Conservation (phyloP, 495 filamentous ascomycete genomes). For the Aspergillus nanangensis region DNA sequence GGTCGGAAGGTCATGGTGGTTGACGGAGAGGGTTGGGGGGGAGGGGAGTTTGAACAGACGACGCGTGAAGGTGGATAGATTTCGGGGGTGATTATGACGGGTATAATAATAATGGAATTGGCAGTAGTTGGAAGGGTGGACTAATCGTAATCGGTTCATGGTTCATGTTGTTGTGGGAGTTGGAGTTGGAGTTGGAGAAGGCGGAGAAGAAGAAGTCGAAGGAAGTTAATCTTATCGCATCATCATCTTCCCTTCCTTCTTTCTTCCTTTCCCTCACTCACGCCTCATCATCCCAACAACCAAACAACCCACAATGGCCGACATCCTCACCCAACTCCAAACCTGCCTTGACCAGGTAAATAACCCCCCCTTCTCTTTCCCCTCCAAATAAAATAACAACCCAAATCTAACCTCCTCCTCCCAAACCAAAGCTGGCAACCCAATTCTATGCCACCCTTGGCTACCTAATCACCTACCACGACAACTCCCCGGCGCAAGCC, state of each 20-base stretch:
- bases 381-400: constrained; percentile 3
- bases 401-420: too few species aligned
- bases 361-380: not conserved
- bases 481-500: constrained; percentile 60
- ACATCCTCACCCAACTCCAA: constrained; percentile 90
- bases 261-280: not conserved
- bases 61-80: constrained; percentile 30
- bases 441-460: constrained; percentile 85
- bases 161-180: too few species aligned
- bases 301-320: constrained; percentile 59
- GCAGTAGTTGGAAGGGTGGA: constrained; percentile 16
- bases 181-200: constrained; percentile 1
- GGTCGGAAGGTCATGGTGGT: constrained; percentile 63
- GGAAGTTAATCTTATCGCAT: constrained; percentile 3
- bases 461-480: constrained; percentile 80
- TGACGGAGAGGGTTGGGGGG: constrained; percentile 38
- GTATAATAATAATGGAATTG: too few species aligned
- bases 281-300: not conserved
- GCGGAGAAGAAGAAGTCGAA: constrained; percentile 1
- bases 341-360: constrained; percentile 85
- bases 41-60: constrained; percentile 37
- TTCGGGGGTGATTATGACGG: constrained; percentile 13
- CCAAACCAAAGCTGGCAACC: constrained; percentile 74
- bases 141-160: too few species aligned
- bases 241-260: constrained; percentile 2